A percentile compares a stretch with the other conserved stretches of the same genome.
These are phyloP conservation scores for Casuarina cunninghamiana DNA, from an alignment of 306 rosid species.

Conservation along the genomic window DNA sequence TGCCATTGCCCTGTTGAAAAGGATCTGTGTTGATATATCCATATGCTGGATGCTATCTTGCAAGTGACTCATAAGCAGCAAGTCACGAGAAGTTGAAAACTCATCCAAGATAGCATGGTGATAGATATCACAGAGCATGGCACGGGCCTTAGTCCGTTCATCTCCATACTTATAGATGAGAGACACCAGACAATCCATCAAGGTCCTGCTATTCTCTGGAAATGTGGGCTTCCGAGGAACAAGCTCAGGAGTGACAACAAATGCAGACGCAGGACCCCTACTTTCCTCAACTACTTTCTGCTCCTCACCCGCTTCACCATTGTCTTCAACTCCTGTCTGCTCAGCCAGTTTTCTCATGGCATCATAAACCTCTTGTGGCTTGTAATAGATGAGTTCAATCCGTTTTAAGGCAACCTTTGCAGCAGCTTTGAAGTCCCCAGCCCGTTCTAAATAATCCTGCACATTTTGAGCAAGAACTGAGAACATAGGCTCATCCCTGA, in stretches of 20 bases:
- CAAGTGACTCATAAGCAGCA: conserved; percentile 95
- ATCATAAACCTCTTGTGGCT: conserved; percentile 93
- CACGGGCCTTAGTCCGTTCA: conserved; percentile 93
- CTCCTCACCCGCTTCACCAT: conserved; percentile 49
- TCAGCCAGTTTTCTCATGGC: conserved; percentile 93
- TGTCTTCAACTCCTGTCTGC: conserved; percentile 49
- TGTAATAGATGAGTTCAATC: conserved; percentile 83
- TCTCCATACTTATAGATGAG: conserved; percentile 82
- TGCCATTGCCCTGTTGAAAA: conserved; percentile 92
- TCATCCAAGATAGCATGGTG: conserved; percentile 88
- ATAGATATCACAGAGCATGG: conserved; percentile 98
- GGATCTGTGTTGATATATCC: conserved; percentile 96
- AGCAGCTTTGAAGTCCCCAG: conserved; percentile 67
- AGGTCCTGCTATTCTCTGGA: conserved; percentile 73
- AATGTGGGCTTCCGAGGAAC: conserved; percentile 88
- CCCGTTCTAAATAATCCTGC: conserved; percentile 80
- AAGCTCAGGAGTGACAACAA: conserved; percentile 69
- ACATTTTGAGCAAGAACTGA: conserved; percentile 92
- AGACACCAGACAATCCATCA: conserved; percentile 83
- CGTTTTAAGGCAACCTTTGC: conserved; percentile 81
- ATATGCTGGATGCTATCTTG: conserved; percentile 85
- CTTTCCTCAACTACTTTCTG: conserved; percentile 59
- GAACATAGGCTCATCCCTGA: conserved; percentile 80
- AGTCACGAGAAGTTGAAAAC: conserved; percentile 81
- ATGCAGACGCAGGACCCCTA: conserved; percentile 61